Base-by-base conservation (phyloP, 2,329 filamentous ascomycete genomes). In the Sporothrix globosa region DNA sequence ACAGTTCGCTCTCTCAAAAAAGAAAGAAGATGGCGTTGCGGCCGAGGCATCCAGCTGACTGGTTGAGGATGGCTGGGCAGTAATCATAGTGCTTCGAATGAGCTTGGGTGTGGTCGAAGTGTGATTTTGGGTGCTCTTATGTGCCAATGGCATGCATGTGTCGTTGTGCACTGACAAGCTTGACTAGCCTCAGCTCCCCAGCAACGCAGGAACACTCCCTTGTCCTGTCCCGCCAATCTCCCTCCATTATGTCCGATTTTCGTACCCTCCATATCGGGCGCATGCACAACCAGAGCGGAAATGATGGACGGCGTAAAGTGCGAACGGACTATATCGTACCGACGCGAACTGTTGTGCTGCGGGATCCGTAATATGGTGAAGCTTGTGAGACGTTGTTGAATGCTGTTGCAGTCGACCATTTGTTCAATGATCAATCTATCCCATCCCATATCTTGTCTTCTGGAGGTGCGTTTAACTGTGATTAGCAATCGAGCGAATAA, bases 251-350 rank as follows among this genome's bases (percentile, higher is more conserved):
- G 14, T 4, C 34, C n/a, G 13, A 11, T 21, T 14, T 61, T 5
- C 41, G 41, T 63, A 21, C 61, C 44, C 34, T 17, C n/a, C 61
- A 14, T 48, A 17, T n/a, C 24, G 10, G 14, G 30, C 46, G n/a
- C 7, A 34, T 34, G 44, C 4, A 50, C 10, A 27, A 67, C 19
- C 7, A 53, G 63, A 67, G 48, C n/a, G 63, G 63, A 67, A 53
- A 53, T 41, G 48, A 53, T 53, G 48, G 11, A 53, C 63, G 17
- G 27, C 13, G 34, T 7, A 7, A 6, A n/a, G 3, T 24, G 44
- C 61, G 61, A 52, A 24, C 9, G 48, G 63, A 67, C 63, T 67
- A 67, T 67, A 67, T 67, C 30, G 63, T 10, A n/a, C 41, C 19
- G 48, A 41, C 7, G 46, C 19, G 19, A 52, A 24, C 9, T 3